Evolutionary conservation across 1,284 basidiomycete genomes (phyloP).

Genomic region (Ceratobasidium sp.): DNA sequence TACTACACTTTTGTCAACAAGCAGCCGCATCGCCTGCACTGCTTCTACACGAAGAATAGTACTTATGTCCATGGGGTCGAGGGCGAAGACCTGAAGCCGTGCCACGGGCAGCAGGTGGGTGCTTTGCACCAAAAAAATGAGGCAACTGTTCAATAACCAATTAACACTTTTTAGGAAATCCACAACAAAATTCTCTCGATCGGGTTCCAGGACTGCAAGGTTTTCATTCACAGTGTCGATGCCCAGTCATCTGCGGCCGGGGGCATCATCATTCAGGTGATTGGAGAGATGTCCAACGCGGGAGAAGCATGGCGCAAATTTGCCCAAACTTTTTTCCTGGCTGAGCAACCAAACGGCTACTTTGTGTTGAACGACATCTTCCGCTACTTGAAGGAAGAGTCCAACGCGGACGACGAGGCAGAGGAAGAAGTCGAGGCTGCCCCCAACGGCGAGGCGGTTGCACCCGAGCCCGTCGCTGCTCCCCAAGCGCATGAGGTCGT

Average conservation of each 20-base stretch:
- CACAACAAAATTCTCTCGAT: slow-evolving; percentile 95
- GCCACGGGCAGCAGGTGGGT: slow-evolving; percentile 90
- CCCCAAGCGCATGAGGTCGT: slow-evolving; percentile 50
- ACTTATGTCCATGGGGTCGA: slow-evolving; percentile 97
- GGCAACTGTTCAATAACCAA: slow-evolving; percentile 8
- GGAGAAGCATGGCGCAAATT: slow-evolving; percentile 96
- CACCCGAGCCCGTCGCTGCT: slow-evolving; percentile 47
- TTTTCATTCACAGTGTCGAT: slow-evolving; percentile 95
- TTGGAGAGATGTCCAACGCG: slow-evolving; percentile 97
- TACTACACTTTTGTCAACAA: slow-evolving; percentile 99
- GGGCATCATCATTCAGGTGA: slow-evolving; percentile 98
- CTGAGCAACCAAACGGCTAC: slow-evolving; percentile 98
- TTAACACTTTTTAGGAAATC: slow-evolving; percentile 79
- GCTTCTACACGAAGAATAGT: slow-evolving; percentile 98
- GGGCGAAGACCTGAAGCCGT: slow-evolving; percentile 89
- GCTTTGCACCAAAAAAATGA: slow-evolving; percentile 30
- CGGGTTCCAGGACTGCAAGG: slow-evolving; percentile 96
- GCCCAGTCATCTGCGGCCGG: slow-evolving; percentile 93
- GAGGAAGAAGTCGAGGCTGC: slow-evolving; percentile 53
- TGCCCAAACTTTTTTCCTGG: slow-evolving; percentile 99
- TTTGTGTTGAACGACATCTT: slow-evolving; percentile 99
- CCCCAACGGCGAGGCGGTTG: slow-evolving; percentile 47
- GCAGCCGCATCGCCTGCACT: slow-evolving; percentile 94
- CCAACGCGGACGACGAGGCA: slow-evolving; percentile 79
- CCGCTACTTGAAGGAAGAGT: slow-evolving; percentile 92